These are phyloP conservation scores for Entonaema liquescens DNA, from an alignment of 495 filamentous ascomycete genomes.

Conservation along the genomic window DNA sequence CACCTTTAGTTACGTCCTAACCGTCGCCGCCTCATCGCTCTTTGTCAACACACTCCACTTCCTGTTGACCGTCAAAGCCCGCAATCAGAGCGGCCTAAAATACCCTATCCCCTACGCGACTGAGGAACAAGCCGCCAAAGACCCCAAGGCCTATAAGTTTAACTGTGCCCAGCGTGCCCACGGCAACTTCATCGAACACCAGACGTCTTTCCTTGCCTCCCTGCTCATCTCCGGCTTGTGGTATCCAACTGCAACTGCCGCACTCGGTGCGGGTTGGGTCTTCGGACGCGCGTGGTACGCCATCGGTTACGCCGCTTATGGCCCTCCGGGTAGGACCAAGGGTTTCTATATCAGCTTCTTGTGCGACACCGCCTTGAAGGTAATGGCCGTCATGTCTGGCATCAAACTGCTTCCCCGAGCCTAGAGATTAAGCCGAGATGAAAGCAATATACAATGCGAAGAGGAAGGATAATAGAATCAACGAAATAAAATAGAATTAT, in stretches of 20 bases:
- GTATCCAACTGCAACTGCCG: constrained; percentile 64
- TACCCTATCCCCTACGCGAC: constrained; percentile 74
- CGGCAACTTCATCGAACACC: constrained; percentile 74
- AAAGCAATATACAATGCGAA: background rate
- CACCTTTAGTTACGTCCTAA: constrained; percentile 62
- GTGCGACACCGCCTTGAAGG: constrained; percentile 41
- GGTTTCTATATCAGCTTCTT: constrained; percentile 35
- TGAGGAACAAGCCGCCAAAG: constrained; percentile 65
- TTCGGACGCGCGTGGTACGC: constrained; percentile 63
- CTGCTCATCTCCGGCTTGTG: constrained; percentile 64
- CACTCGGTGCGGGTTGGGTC: constrained; percentile 65
- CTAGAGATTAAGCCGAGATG: constrained; percentile 17
- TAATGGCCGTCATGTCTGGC: constrained; percentile 47
- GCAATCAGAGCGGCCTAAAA: constrained; percentile 63
- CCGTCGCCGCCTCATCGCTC: constrained; percentile 65
- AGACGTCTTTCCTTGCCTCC: constrained; percentile 64
- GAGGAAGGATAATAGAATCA: background rate
- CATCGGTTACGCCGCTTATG: constrained; percentile 63
- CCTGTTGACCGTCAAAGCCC: constrained; percentile 52
- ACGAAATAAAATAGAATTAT: background rate
- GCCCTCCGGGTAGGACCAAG: constrained; percentile 47
- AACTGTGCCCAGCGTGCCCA: constrained; percentile 77
- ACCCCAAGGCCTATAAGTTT: constrained; percentile 55
- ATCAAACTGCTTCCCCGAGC: constrained; percentile 42
- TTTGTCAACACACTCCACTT: constrained; percentile 65